These are phyloP conservation scores for Smittium culicis DNA, from an alignment of 371 early-diverging fungal genomes.

Conservation along the genomic window DNA sequence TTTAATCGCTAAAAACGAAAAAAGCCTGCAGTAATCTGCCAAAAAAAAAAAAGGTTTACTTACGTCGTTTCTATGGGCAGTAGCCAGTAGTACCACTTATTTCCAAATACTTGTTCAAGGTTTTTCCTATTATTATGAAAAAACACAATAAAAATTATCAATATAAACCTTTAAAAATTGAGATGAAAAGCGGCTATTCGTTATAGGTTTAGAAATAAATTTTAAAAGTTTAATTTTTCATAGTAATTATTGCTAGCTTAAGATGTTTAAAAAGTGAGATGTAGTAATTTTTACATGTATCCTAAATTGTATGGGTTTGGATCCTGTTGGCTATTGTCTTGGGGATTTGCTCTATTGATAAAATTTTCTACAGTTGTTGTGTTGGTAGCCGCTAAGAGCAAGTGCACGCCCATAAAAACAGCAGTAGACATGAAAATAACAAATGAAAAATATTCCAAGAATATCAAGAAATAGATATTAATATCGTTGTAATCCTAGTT, in stretches of 20 bases:
- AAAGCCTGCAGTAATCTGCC: too few species aligned
- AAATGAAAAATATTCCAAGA: not conserved
- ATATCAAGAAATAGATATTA: not conserved
- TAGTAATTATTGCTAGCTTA: too few species aligned
- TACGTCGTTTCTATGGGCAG: slow-evolving; percentile 3
- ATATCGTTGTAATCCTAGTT: too few species aligned
- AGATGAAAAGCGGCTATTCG: too few species aligned
- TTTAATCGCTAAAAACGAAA: too few species aligned
- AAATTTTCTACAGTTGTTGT: not conserved
- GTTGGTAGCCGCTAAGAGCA: not conserved
- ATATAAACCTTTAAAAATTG: too few species aligned
- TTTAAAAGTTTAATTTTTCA: too few species aligned
- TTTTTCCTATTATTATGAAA: slow-evolving; percentile 10
- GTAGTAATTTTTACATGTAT: not conserved
- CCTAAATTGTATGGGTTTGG: not conserved
- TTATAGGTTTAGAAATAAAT: too few species aligned
- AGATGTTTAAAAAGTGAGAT: too few species aligned
- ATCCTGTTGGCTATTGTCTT: not conserved
- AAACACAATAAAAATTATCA: too few species aligned
- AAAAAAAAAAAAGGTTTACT: not conserved
- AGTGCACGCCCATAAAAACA: not conserved
- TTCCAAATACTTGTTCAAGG: slow-evolving; percentile 6
- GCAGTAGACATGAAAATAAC: not conserved
- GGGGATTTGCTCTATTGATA: not conserved
- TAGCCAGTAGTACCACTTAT: slow-evolving; percentile 6